Conservation (phyloP, 2,329 filamentous ascomycete genomes). For the Pseudocercospora cruenta region DNA sequence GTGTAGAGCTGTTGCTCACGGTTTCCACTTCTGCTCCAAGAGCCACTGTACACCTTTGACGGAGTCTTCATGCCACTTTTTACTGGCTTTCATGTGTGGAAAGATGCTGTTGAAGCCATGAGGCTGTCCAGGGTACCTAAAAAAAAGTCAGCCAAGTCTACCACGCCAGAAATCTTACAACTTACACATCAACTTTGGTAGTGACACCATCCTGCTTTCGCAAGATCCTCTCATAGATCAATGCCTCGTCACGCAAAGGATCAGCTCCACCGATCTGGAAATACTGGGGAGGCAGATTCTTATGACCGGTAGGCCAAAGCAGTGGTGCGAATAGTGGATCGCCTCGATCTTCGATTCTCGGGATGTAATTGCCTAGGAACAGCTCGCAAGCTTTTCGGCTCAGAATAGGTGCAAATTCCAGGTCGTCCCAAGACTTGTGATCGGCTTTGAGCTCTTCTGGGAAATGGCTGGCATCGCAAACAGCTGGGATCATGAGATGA, state of each 20-base stretch:
- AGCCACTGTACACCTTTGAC: slow-evolving; percentile 37
- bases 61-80: slow-evolving; percentile 37
- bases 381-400: slow-evolving; percentile 28
- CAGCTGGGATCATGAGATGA: slow-evolving; percentile 52
- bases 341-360: slow-evolving; percentile 31
- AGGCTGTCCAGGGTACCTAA: slow-evolving; percentile 44
- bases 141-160: neutral
- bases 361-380: slow-evolving; percentile 27
- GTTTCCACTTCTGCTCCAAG: slow-evolving; percentile 29
- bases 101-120: slow-evolving; percentile 48
- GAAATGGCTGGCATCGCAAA: slow-evolving; percentile 47
- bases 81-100: slow-evolving; percentile 30
- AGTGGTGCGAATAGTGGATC: slow-evolving; percentile 38
- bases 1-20: neutral
- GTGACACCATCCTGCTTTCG: slow-evolving; percentile 45
- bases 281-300: slow-evolving; percentile 48
- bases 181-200: slow-evolving; percentile 47
- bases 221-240: slow-evolving; percentile 51
- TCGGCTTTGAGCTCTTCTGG: slow-evolving; percentile 46
- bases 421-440: slow-evolving; percentile 44
- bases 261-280: slow-evolving; percentile 56
- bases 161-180: too few species aligned
- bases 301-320: slow-evolving; percentile 38
- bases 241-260: slow-evolving; percentile 54
- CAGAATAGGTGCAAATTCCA: slow-evolving; percentile 33